Evolutionary conservation across 1,139 yeast species (phyloP), one percentile per base, ranked within the genome.

Genomic region (Candida smagusa): DNA sequence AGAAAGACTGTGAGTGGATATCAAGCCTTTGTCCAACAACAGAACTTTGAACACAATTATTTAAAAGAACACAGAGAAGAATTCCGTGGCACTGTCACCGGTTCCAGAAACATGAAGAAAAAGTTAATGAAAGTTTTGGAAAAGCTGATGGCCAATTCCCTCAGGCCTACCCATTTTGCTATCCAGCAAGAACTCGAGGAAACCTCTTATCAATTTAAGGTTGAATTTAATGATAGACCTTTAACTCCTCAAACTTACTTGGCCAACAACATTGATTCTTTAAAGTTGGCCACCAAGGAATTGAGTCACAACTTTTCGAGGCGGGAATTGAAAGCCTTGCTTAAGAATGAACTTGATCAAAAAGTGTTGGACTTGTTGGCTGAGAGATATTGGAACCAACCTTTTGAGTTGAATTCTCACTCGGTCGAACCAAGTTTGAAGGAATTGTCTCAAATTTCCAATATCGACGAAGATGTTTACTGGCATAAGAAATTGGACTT

Each of bases 101-200:
- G 97, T 1, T 87, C 97, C 0, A 77, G 80, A 44, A 70, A 76
- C 28, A 70, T 94, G 53, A 83, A 90, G 56, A 79, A 76, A 52
- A 89, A 86, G 59, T 72, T 94, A 48, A 89, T 92, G 76, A 78
- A 76, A 44, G 94, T 90, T 6, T 72, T 94, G 50, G 98, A 92
- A 54, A 79, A 77, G 46, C 85, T 96, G 3, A 92, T 94, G 97
- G 88, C 96, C 1, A 74, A 77, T 34, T 85, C 95, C 2, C 70
- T 94, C 40, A 83, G 82, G 47, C 97, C 98, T 12, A 89, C 97
- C 5, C 88, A 89, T 39, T 72, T 78, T 38, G 76, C 90, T 6
- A 90, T 94, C 37, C 88, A 86, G 46, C 92, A 81, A 54, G 98
- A 92, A 59, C 73, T 89, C 37, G 99, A 94, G 58, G 98, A 94